These are phyloP conservation scores for Colletotrichum liriopes DNA, from an alignment of 2,329 filamentous ascomycete genomes.

Conservation along the genomic window DNA sequence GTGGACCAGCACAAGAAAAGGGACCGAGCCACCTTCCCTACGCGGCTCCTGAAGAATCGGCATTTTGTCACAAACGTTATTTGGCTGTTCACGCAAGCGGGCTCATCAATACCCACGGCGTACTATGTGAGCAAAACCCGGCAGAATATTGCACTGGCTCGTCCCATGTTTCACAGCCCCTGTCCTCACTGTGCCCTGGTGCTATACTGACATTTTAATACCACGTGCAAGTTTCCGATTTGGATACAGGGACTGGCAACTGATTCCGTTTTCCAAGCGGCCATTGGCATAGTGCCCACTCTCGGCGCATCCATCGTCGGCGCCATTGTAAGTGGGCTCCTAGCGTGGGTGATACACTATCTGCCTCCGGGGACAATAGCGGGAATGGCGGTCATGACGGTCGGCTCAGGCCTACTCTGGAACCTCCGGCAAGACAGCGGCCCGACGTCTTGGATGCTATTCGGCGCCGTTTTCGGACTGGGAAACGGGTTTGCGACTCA, in stretches of 20 bases:
- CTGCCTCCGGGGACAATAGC: neutral
- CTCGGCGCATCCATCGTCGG: neutral
- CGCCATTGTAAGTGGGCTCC: neutral
- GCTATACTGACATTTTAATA: neutral
- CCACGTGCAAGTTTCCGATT: neutral
- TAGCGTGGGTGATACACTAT: neutral
- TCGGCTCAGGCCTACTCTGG: neutral
- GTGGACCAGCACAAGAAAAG: neutral
- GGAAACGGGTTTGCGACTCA: neutral
- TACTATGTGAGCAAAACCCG: neutral
- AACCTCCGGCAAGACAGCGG: neutral
- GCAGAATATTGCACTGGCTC: neutral
- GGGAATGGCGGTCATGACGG: neutral
- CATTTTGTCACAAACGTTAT: neutral
- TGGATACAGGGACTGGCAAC: neutral
- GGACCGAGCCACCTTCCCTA: neutral
- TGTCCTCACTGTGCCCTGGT: too few species aligned
- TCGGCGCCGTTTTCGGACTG: neutral
- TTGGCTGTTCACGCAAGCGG: neutral
- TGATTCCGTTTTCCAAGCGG: neutral
- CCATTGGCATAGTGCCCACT: neutral
- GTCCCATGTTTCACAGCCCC: neutral
- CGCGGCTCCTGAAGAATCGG: neutral
- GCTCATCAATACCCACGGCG: neutral
- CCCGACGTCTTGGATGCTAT: neutral